Conservation (phyloP, 495 filamentous ascomycete genomes). For the Tuber melanosporum region DNA sequence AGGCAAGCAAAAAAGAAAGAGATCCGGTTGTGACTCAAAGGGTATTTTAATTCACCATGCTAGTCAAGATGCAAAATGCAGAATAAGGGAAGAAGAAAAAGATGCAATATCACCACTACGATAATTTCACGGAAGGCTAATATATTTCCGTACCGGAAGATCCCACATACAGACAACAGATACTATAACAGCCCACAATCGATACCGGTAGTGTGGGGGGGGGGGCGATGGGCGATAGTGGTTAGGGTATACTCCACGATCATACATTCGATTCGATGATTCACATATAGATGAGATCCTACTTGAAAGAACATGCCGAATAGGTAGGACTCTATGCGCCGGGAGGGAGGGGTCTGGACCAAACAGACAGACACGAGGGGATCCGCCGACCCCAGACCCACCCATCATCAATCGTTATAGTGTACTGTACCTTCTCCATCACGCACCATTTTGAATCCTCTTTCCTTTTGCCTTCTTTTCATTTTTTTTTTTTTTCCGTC, state of each 20-base stretch:
- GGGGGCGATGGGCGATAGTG: background rate
- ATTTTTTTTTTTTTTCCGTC: background rate
- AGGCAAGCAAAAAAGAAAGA: background rate
- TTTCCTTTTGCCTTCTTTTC: background rate
- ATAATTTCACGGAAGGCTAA: background rate
- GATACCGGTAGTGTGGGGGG: background rate
- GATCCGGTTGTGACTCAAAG: background rate
- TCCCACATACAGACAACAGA: background rate
- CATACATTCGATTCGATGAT: background rate
- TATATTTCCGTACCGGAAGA: background rate
- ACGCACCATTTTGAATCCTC: background rate
- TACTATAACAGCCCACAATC: background rate
- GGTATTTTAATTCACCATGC: background rate
- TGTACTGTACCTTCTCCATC: background rate
- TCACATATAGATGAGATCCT: background rate
- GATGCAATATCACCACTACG: background rate
- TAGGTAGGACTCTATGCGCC: slow-evolving; percentile 7
- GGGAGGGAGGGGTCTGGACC: background rate
- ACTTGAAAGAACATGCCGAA: background rate
- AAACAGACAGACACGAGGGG: background rate
- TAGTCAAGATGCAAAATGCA: background rate
- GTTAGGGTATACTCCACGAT: background rate
- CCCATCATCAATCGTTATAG: background rate
- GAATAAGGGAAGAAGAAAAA: background rate
- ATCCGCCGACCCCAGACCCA: background rate